Conservation (phyloP, 1,139 yeast species). For the Magnusiomyces suaveolens region DNA sequence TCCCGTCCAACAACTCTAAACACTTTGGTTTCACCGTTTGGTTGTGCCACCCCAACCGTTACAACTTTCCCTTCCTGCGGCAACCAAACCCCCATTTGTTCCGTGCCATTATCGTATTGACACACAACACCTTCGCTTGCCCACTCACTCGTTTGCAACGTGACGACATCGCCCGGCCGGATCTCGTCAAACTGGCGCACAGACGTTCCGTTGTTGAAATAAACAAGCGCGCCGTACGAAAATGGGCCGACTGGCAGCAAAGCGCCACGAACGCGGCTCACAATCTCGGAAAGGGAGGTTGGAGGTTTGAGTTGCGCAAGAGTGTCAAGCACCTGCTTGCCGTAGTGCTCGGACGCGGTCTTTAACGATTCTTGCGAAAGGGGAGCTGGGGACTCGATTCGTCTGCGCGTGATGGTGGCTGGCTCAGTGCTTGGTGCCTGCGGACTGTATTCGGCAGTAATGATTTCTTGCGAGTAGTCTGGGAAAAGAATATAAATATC, state of each 20-base stretch:
- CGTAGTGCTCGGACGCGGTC: conserved; percentile 9
- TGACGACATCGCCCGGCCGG: conserved; percentile 73
- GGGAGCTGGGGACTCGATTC: no score
- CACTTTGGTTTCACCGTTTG: conserved; percentile 66
- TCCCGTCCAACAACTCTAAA: conserved; percentile 62
- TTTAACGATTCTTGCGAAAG: conserved; percentile 24
- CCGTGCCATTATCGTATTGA: conserved; percentile 67
- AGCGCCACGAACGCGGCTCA: conserved; percentile 21
- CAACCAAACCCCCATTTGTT: conserved; percentile 59
- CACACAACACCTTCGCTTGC: conserved; percentile 40
- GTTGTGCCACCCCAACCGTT: no score
- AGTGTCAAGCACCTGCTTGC: background rate
- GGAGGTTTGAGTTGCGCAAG: background rate
- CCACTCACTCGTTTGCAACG: conserved; percentile 65
- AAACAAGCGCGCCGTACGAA: conserved; percentile 65
- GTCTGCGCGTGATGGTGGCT: no score
- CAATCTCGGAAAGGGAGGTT: background rate
- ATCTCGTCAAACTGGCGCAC: conserved; percentile 54
- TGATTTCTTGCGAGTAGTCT: conserved; percentile 58
- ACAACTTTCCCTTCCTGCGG: conserved; percentile 36
- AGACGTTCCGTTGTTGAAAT: conserved; percentile 51
- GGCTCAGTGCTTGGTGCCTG: conserved; percentile 38
- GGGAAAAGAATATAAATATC: conserved; percentile 67
- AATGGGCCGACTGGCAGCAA: conserved; percentile 56
- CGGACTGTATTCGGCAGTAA: conserved; percentile 45